phyloP scores from a whole-genome alignment of 2,329 filamentous ascomycete genomes.

The Claviceps capensis region DNA sequence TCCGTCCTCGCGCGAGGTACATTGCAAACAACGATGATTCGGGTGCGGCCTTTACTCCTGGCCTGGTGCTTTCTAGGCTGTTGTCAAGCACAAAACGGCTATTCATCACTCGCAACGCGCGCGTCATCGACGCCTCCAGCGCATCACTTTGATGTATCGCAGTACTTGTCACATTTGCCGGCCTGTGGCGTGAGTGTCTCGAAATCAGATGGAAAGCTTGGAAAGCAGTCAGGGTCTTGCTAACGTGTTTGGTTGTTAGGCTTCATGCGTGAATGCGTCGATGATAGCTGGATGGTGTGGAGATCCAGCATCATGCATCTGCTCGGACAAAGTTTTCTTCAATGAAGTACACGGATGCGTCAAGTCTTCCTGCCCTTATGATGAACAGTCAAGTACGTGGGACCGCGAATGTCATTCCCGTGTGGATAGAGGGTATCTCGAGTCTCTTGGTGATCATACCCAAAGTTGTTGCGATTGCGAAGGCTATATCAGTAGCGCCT shows the following conservation, averaged over 20 bases:
- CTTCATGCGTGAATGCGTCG: background rate
- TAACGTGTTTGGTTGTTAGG: background rate
- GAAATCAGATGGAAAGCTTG: background rate
- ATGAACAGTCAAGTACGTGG: background rate
- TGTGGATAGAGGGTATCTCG: no score
- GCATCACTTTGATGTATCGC: background rate
- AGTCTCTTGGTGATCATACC: no score
- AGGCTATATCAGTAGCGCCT: no score
- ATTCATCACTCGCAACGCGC: background rate
- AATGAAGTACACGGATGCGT: background rate
- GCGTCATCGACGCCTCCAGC: background rate
- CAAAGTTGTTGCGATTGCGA: no score
- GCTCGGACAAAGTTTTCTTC: background rate
- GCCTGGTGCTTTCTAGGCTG: background rate
- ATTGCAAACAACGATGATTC: background rate
- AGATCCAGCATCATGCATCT: background rate
- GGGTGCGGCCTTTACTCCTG: background rate
- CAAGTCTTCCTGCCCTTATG: background rate
- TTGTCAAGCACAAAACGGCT: background rate
- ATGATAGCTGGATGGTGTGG: background rate
- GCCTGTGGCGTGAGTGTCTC: constrained; percentile 2
- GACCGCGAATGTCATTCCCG: background rate
- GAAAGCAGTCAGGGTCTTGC: background rate
- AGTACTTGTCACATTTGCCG: background rate
- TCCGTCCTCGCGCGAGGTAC: background rate